A percentile compares a stretch with the other conserved stretches of the same genome.
Evolutionary conservation across 1,284 basidiomycete species (phyloP).

Genomic region (Tausonia pullulans): DNA sequence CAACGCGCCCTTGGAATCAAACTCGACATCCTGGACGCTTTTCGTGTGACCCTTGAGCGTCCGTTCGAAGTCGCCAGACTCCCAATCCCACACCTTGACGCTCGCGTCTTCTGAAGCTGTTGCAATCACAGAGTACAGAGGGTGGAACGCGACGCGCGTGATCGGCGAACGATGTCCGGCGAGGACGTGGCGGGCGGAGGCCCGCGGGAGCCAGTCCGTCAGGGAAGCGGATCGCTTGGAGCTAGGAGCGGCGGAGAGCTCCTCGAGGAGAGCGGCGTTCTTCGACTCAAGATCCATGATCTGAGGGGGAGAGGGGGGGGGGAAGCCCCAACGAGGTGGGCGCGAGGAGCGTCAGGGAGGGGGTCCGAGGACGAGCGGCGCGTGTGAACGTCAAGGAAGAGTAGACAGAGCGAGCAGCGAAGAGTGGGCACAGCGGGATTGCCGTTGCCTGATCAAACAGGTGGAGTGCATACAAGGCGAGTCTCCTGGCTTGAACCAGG

Average conservation of each 20-base stretch:
- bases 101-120: constrained; percentile 78
- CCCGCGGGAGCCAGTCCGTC: constrained; percentile 70
- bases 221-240: constrained; percentile 48
- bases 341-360: background rate
- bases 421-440: too few species aligned
- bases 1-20: constrained; percentile 68
- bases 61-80: constrained; percentile 80
- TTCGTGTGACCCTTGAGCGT: constrained; percentile 89
- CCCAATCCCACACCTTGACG: constrained; percentile 93
- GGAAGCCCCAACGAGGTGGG: background rate
- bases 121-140: constrained; percentile 67
- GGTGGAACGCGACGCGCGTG: constrained; percentile 74
- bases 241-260: constrained; percentile 48
- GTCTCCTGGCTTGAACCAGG: too few species aligned
- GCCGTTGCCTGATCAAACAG: too few species aligned
- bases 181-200: constrained; percentile 64
- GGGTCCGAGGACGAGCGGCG: too few species aligned
- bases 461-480: too few species aligned
- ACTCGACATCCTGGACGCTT: constrained; percentile 74
- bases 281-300: constrained; percentile 80
- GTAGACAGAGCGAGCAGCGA: too few species aligned
- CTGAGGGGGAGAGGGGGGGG: constrained; percentile 34
- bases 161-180: constrained; percentile 67
- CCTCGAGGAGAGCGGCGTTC: constrained; percentile 62
- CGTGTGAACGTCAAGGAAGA: too few species aligned